Conservation (phyloP, 2,329 filamentous ascomycete species). For the Ceratocystis variospora region DNA sequence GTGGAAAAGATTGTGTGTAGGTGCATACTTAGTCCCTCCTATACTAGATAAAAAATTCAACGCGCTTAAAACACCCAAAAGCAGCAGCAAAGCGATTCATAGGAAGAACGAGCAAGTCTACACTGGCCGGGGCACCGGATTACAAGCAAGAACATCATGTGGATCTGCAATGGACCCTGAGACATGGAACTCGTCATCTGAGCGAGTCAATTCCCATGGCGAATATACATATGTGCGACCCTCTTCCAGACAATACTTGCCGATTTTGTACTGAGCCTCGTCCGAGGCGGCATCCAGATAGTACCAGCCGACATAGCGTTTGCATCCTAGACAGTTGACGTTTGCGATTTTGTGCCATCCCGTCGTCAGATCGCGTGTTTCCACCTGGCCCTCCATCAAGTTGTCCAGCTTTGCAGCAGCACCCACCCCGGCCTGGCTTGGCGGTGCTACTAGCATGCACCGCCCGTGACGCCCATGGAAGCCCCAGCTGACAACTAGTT, state of each 20-base stretch:
- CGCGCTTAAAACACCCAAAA: neutral
- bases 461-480: slow-evolving; percentile 53
- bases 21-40: neutral
- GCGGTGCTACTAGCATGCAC: slow-evolving; percentile 44
- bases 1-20: neutral
- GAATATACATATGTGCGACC: slow-evolving; percentile 20
- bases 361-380: slow-evolving; percentile 46
- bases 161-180: neutral
- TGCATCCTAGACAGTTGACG: slow-evolving; percentile 44
- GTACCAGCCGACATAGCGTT: slow-evolving; percentile 50
- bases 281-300: slow-evolving; percentile 49
- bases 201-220: slow-evolving; percentile 2
- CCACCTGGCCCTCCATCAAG: slow-evolving; percentile 39
- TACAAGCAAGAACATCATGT: no score
- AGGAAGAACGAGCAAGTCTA: neutral
- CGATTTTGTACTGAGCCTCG: slow-evolving; percentile 51
- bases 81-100: neutral
- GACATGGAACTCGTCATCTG: neutral
- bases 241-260: slow-evolving; percentile 54
- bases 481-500: slow-evolving; percentile 50
- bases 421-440: slow-evolving; percentile 21
- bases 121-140: no score
- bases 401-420: slow-evolving; percentile 34
- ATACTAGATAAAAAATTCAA: neutral
- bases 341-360: slow-evolving; percentile 52